Evolutionary conservation across 805 yeast genomes (phyloP), one percentile per base, ranked within the genome.

Genomic region (Naumovozyma dairenensis): DNA sequence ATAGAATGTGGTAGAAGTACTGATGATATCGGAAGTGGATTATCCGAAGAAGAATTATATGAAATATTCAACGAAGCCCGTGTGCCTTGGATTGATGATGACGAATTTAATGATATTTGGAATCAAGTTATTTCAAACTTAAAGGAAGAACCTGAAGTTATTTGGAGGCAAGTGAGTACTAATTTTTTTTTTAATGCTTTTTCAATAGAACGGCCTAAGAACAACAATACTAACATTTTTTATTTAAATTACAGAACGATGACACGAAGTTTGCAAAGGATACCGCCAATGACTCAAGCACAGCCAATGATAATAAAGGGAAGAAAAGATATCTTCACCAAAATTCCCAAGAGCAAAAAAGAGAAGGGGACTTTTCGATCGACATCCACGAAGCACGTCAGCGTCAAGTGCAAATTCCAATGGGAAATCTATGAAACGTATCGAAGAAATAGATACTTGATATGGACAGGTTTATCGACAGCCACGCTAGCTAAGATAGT

Each of bases 61-160:
- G 69, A 71, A 31, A 62, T 74, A 31, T 66, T 77, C 39, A 48
- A 51, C 27, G 59, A 55, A 34, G 45, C 66, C 21, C 54, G 59
- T 38, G 53, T 59, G 28, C 45, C 62, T 21, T 43, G 56, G 49
- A 42, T 63, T 19, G 49, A 48, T 28, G 71, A 66, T 35, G 75
- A 73, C 22, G 92, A 83, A 42, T 53, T 50, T 36, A 79, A 80
- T 44, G 80, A 74, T 38, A 65, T 81, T 38, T 85, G 94, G 94
- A 50, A 51, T 17, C 70, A 73, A 45, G 78, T 78, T n/a, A 50
- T 76, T 2, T 53, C 62, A 22, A 78, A 75, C 46, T 66, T 84
- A 42, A 72, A 73, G 41, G 66, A 63, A 36, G 80, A 78, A 60
- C 78, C 81, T 28, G 83, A 76, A 55, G 68, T 79, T 53, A 74